Conservation (phyloP, 768 basidiomycete genomes). For the Rhizopogon vinicolor region DNA sequence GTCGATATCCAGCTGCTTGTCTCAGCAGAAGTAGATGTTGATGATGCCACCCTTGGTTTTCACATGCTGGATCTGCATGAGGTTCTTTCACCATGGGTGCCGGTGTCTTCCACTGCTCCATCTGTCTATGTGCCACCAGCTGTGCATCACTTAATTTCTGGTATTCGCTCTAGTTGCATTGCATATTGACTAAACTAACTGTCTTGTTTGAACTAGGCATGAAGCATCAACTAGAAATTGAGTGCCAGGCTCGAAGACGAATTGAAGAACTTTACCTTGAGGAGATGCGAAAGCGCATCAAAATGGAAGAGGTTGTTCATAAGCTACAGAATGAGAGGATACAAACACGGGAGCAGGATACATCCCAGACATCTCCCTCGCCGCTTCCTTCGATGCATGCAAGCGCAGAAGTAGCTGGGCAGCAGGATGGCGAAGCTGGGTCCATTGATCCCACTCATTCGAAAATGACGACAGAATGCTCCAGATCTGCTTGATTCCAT, state of each 20-base stretch:
- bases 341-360: background rate
- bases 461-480: background rate
- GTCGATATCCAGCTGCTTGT: background rate
- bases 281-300: slow-evolving; percentile 27
- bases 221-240: slow-evolving; percentile 27
- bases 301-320: slow-evolving; percentile 22
- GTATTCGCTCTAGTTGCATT: slow-evolving; percentile 16
- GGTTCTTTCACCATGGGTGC: slow-evolving; percentile 29
- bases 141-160: slow-evolving; percentile 29
- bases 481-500: background rate
- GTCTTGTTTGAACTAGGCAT: slow-evolving; percentile 17
- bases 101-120: slow-evolving; percentile 12
- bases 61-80: slow-evolving; percentile 31
- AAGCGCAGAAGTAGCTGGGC: background rate
- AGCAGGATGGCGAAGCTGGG: background rate
- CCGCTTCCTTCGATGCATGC: background rate
- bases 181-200: background rate
- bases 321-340: slow-evolving; percentile 11
- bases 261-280: slow-evolving; percentile 27
- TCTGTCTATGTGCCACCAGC: slow-evolving; percentile 31
- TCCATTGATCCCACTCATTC: background rate
- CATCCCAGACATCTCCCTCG: background rate
- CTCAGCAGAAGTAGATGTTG: background rate
- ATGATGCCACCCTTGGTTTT: slow-evolving; percentile 17
- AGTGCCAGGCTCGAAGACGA: slow-evolving; percentile 27